These are phyloP conservation scores for Pestalotiopsis fici DNA, from an alignment of 2,329 filamentous ascomycete genomes.

Conservation along the genomic window DNA sequence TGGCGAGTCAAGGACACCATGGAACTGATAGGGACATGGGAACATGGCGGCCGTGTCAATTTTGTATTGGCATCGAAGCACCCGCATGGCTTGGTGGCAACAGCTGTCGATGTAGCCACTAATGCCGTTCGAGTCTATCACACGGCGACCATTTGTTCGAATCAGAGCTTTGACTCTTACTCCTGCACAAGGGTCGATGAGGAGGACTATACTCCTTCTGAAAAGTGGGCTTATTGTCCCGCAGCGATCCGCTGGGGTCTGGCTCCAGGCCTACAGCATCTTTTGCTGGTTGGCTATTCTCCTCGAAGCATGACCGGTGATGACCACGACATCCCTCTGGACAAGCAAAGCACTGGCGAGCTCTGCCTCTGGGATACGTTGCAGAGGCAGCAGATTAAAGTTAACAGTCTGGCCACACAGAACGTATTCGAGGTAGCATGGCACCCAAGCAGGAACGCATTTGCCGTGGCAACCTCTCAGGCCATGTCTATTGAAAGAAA, in stretches of 20 bases:
- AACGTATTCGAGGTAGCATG: slow-evolving; percentile 68
- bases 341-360: slow-evolving; percentile 59
- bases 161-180: slow-evolving; percentile 26
- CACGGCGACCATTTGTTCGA: slow-evolving; percentile 22
- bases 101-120: slow-evolving; percentile 56
- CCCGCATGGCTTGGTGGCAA: slow-evolving; percentile 52
- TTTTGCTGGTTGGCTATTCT: slow-evolving; percentile 64
- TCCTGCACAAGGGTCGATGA: slow-evolving; percentile 31
- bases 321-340: slow-evolving; percentile 59
- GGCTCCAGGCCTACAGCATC: slow-evolving; percentile 42
- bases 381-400: slow-evolving; percentile 41
- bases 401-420: slow-evolving; percentile 52
- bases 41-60: slow-evolving; percentile 60
- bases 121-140: slow-evolving; percentile 60
- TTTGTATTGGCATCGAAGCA: slow-evolving; percentile 59
- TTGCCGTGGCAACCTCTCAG: slow-evolving; percentile 60
- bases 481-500: slow-evolving; percentile 40
- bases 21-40: slow-evolving; percentile 51
- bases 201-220: slow-evolving; percentile 32
- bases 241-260: slow-evolving; percentile 65
- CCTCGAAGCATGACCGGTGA: slow-evolving; percentile 54
- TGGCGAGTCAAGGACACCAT: slow-evolving; percentile 52
- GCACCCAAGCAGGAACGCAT: slow-evolving; percentile 57
- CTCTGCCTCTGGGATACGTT: slow-evolving; percentile 60
- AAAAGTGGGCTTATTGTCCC: slow-evolving; percentile 64